Evolutionary conservation across 2,329 filamentous ascomycete genomes (phyloP), one percentile per base, ranked within the genome.

Genomic region (Teratosphaeria zuluensis): DNA sequence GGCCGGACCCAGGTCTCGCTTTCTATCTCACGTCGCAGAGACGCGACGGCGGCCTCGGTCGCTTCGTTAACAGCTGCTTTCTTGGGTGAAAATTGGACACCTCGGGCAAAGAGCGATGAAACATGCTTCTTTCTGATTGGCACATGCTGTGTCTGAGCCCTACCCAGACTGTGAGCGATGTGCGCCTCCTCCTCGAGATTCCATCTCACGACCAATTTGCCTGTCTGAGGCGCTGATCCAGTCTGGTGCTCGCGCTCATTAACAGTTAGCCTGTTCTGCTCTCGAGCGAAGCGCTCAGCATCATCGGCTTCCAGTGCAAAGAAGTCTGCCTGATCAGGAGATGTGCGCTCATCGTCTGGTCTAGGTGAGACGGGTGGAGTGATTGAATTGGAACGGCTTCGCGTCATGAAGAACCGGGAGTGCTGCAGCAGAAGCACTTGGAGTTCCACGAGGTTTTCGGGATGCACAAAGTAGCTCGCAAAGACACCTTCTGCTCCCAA

Each of bases 391-490:
- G 67, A 63, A 8, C 67, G 58, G 57, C 66, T 70, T 51, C 67
- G 57, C 14, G 64, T 58, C 28, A 69, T 63, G 59, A 72, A 74
- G 8, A 76, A 74, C 24, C 74, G 73, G 64, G 78, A 74, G 56
- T 81, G 72, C 59, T 81, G 78, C 3, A 81, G 69, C 11, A 83
- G 64, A 2, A 82, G 66, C 8, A 82, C 74, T 55, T 80, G 76
- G n/a, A 80, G 69, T 67, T 82, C 79, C 24, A 82, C 75, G 46
- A 81, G 65, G 62, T 81, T 78, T 58, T 83, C 80, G 1, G 74
- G 70, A 65, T 82, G 80, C 53, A 82, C 74, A 75, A 81, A 82
- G 62, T 81, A 83, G 16, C 74, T 75, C 1, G 79, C 79, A 56
- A 76, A 76, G 31, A 69, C 74, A 12, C 77, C 77, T 54, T 69